Base-by-base conservation (phyloP, 441 rosid species). In the Cnidoscolus chayamansa region DNA sequence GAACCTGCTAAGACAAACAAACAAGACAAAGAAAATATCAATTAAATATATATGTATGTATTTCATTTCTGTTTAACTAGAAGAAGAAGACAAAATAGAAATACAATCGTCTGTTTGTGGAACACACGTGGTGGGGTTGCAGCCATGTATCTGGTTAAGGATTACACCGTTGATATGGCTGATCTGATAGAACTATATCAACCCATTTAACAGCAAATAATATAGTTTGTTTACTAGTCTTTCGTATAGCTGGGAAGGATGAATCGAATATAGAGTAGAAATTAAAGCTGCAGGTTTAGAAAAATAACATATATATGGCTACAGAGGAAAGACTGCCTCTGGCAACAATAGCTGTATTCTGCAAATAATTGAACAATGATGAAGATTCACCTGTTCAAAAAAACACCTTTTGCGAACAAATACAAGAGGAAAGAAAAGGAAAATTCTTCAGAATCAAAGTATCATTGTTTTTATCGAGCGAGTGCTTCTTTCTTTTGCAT, bases 281-380 rank as follows among this genome's bases (percentile, higher is more conserved):
- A 64, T 20, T 47, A 20, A 45, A 45, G 19, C 9, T 55, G 45
- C 6, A 6, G 17, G 16, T 64, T 64, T 19, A 16, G 15, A 31
- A 48, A 2, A 7, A 50, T 49, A 61, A 48, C 32, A 63, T 40
- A 63, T 63, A 63, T 40, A 63, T 63, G 66, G 74, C 15, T 50
- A 15, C n/a, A 1, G 40, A 37, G 9, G 55, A 40, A 2, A 6
- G 32, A n/a, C 56, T 5, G 56, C 30, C 56, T 72, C 65, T 65
- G 76, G 17, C 72, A 65, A 12, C 16, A 12, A 9, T 57, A 63
- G 76, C 66, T 73, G 75, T 43, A 72, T 10, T 43, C 54, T 16
- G 12, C 73, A 60, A 60, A 70, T 65, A 16, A 58, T n/a, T 65
- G 69, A 72, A 64, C 56, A 10, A 70, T 59, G 9, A 59, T 60